phyloP scores from a whole-genome alignment of 2,329 filamentous ascomycete genomes.

The Fusarium keratoplasticum region DNA sequence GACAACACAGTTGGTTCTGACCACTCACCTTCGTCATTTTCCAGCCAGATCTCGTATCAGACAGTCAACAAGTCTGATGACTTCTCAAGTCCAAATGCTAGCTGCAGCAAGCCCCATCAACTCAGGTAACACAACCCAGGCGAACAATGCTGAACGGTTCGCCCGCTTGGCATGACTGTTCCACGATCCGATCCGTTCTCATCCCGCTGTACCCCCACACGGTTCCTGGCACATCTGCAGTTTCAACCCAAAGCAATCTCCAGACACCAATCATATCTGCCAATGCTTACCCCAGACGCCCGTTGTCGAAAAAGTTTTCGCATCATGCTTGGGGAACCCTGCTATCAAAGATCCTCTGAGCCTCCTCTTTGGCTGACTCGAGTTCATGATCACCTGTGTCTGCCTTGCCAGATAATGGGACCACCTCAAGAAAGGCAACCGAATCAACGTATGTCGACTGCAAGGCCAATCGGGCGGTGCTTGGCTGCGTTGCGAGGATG shows the following conservation, averaged over 20 bases:
- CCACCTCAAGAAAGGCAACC: slow-evolving; percentile 32
- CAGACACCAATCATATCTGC: slow-evolving; percentile 27
- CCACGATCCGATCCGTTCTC: slow-evolving; percentile 26
- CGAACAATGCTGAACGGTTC: slow-evolving; percentile 17
- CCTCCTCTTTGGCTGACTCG: slow-evolving; percentile 7
- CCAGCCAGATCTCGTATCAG: neutral
- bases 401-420: slow-evolving; percentile 30
- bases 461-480: slow-evolving; percentile 8
- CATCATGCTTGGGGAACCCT: slow-evolving; percentile 18
- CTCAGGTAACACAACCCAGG: slow-evolving; percentile 17
- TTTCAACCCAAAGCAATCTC: slow-evolving; percentile 20
- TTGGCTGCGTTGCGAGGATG: slow-evolving; percentile 9
- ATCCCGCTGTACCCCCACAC: slow-evolving; percentile 10
- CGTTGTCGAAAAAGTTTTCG: slow-evolving; percentile 33
- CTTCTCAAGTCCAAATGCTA: neutral
- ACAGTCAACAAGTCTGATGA: neutral
- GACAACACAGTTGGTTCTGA: neutral
- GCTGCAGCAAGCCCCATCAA: neutral
- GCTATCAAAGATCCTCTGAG: neutral
- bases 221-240: slow-evolving; percentile 25
- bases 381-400: slow-evolving; percentile 5
- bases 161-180: slow-evolving; percentile 11
- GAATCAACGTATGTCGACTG: slow-evolving; percentile 3
- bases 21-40: neutral
- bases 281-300: slow-evolving; percentile 35